Base-by-base conservation (phyloP, 139 green algal genomes). In the Picochlorum sp. region DNA sequence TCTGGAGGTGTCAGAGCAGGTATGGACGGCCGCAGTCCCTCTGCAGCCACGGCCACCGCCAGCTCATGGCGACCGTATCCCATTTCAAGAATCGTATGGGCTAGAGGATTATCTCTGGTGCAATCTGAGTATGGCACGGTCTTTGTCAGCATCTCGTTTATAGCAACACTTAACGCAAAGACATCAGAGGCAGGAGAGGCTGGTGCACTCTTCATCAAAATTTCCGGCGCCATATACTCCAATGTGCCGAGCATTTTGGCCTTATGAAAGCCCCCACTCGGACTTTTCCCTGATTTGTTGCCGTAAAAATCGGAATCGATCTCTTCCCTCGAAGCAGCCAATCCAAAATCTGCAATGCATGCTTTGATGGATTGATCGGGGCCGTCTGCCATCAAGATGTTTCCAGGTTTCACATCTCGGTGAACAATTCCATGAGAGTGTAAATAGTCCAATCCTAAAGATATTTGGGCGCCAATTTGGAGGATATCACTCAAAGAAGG, bases 171-270 rank as follows among this genome's bases (percentile, higher is more conserved):
- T 61, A 84, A 79, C 1, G 89, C 85, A 67, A 91, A 97, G 11
- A 95, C 72, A 49, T 97, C 90, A 6, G 81, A 74, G 0, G 84
- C 78, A 34, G 21, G 44, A 58, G 63, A 79, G 30, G 62, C 38
- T 4, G 68, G 24, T 6, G 11, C 6, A 21, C 20, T 14, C 20
- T 49, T 44, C 62, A 81, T 65, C 61, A 94, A 72, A 59, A 94
- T 73, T 76, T 96, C 90, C 13, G 90, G 89, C 1, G 87, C 70
- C 83, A 96, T 90, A 82, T 96, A 96, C 77, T 94, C 77, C 20
- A 96, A 73, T 7, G 89, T 95, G 37, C 90, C 90, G 51, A 77
- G 49, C 63, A 84, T 65, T 38, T 62, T 73, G 13, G 73, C 69
- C 62, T 90, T 88, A 70, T 91, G 75, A 69, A 94, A 93, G 30